These are phyloP conservation scores for Pyrenophora teres DNA, from an alignment of 2,329 filamentous ascomycete species.

Conservation along the genomic window DNA sequence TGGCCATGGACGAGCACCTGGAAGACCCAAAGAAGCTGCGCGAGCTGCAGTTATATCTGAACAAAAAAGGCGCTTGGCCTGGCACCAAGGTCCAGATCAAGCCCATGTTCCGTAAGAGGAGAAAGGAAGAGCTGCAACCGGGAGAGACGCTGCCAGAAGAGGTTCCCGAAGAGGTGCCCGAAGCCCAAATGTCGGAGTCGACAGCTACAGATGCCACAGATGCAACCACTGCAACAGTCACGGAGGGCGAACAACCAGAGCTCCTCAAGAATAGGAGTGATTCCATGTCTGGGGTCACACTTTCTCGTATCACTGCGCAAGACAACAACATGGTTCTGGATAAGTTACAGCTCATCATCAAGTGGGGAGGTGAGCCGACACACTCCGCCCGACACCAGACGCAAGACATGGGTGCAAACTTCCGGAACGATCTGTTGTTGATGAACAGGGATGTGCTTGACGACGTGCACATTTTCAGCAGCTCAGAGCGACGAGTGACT, in stretches of 20 bases:
- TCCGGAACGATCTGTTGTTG: constrained; percentile 90
- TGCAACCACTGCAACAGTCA: constrained; percentile 20
- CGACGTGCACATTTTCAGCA: constrained; percentile 93
- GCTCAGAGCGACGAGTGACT: constrained; percentile 90
- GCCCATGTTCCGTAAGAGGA: constrained; percentile 95
- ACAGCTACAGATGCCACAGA: constrained; percentile 28
- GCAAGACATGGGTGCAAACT: constrained; percentile 91
- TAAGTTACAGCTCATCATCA: constrained; percentile 96
- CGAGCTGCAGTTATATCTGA: constrained; percentile 80
- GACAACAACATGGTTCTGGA: constrained; percentile 93
- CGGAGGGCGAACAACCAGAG: constrained; percentile 20
- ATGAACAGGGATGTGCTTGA: constrained; percentile 92
- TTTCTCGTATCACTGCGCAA: constrained; percentile 90
- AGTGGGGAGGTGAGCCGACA: constrained; percentile 98
- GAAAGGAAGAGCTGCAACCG: constrained; percentile 61
- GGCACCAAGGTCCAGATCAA: constrained; percentile 99
- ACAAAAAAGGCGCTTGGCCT: constrained; percentile 91
- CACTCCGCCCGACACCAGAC: constrained; percentile 96
- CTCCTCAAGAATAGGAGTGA: constrained; percentile 61
- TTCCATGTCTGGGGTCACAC: constrained; percentile 85
- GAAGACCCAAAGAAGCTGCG: constrained; percentile 89
- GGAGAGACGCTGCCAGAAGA: constrained; percentile 39
- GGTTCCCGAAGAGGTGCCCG: constrained; percentile 38
- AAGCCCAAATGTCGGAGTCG: constrained; percentile 27
- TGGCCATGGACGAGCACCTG: constrained; percentile 75